Percentiles rank a stretch among this genome's conserved stretches.
These are phyloP conservation scores for Russula griseocarnosa DNA, from an alignment of 768 basidiomycete species.

Conservation along the genomic window DNA sequence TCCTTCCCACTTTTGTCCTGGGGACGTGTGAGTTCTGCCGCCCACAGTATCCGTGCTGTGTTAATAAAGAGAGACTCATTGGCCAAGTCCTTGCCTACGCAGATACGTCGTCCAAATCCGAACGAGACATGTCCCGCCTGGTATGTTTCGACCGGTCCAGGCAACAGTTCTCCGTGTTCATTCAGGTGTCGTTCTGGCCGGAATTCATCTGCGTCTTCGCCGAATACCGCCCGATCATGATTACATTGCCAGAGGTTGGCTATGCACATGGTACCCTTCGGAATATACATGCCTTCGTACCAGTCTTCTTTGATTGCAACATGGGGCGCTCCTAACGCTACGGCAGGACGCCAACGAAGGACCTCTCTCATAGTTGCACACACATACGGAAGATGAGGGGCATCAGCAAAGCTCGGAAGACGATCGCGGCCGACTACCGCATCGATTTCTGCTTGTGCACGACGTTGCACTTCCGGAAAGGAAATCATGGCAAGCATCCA, in stretches of 20 bases:
- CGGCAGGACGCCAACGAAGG: slow-evolving; percentile 9
- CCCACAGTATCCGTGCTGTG: slow-evolving; percentile 27
- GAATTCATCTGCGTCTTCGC: slow-evolving; percentile 26
- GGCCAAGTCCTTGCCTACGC: slow-evolving; percentile 26
- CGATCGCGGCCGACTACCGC: slow-evolving; percentile 20
- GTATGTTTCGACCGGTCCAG: slow-evolving; percentile 1
- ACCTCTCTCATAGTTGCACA: slow-evolving; percentile 24
- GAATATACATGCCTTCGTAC: slow-evolving; percentile 35
- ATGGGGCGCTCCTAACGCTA: background rate
- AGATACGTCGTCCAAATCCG: slow-evolving; percentile 27
- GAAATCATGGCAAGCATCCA: slow-evolving; percentile 23
- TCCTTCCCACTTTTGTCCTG: slow-evolving; percentile 18
- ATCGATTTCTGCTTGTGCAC: slow-evolving; percentile 27
- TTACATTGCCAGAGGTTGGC: slow-evolving; percentile 28
- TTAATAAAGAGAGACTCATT: slow-evolving; percentile 27
- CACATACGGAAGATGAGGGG: slow-evolving; percentile 27
- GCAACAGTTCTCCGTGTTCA: background rate
- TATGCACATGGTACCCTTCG: slow-evolving; percentile 36
- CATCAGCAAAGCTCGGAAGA: slow-evolving; percentile 24
- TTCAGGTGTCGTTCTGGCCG: slow-evolving; percentile 26
- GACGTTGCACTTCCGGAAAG: slow-evolving; percentile 19
- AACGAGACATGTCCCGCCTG: slow-evolving; percentile 21
- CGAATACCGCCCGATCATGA: slow-evolving; percentile 15
- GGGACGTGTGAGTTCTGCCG: slow-evolving; percentile 17
- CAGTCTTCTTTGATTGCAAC: slow-evolving; percentile 31